phyloP scores from a whole-genome alignment of 106 monocot genomes.

The Allium fistulosum region DNA sequence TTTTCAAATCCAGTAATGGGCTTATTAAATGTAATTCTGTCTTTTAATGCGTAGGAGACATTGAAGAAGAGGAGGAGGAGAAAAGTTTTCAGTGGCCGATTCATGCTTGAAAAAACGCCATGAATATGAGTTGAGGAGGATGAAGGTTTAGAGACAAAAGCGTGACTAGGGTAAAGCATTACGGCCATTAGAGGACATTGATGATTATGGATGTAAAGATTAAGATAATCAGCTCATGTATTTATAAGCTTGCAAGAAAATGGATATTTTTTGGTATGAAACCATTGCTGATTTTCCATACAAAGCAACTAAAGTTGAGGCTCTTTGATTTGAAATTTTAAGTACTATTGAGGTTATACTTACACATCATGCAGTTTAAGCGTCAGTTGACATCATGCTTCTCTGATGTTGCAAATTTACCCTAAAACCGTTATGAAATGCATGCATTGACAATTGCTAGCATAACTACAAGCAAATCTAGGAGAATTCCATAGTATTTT shows the following conservation, averaged over 20 bases:
- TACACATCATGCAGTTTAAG: slow-evolving; percentile 79
- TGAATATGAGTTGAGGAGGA: too few species aligned
- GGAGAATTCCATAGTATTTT: slow-evolving; percentile 92
- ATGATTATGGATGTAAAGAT: too few species aligned
- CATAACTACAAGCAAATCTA: slow-evolving; percentile 82
- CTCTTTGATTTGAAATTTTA: too few species aligned
- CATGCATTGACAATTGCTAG: slow-evolving; percentile 42
- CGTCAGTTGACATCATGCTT: slow-evolving; percentile 86
- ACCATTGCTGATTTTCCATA: too few species aligned
- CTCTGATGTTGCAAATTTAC: slow-evolving; percentile 70
- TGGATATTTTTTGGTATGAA: too few species aligned
- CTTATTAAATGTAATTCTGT: slow-evolving; percentile 2
- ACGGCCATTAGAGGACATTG: too few species aligned
- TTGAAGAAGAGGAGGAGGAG: slow-evolving; percentile 7
- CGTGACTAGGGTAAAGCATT: too few species aligned
- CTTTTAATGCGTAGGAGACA: background rate
- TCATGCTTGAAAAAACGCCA: too few species aligned
- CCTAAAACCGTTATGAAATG: slow-evolving; percentile 43
- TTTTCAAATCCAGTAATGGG: slow-evolving; percentile 21
- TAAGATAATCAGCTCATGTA: too few species aligned
- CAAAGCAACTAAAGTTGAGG: background rate
- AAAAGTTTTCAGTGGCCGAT: background rate
- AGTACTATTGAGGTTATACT: too few species aligned
- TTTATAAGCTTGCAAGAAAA: too few species aligned
- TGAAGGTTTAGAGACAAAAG: too few species aligned